Evolutionary conservation across 179 eudicot genomes (phyloP).

Genomic region (Beta lomatogona): DNA sequence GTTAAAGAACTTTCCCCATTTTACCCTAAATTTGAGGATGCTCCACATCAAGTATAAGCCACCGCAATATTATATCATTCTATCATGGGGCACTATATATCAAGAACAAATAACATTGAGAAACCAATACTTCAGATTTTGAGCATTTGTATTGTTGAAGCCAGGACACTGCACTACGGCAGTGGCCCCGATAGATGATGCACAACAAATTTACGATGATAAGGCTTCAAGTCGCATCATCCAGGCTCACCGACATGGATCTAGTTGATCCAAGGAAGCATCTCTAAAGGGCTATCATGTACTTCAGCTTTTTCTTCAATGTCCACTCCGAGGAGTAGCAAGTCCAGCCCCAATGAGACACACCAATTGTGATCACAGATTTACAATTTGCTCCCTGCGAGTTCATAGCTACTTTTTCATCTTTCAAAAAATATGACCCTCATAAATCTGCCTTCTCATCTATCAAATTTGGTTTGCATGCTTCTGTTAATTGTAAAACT

Average conservation of each 20-base stretch:
- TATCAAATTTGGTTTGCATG: not conserved
- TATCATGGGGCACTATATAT: no score
- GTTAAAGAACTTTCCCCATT: no score
- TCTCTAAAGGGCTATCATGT: not conserved
- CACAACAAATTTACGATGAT: not conserved
- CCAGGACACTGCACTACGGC: not conserved
- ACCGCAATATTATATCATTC: no score
- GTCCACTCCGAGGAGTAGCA: not conserved
- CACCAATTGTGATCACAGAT: not conserved
- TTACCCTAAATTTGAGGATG: no score
- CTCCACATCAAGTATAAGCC: no score
- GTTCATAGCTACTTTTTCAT: constrained; percentile 8
- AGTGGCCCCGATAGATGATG: not conserved
- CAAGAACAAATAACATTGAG: no score
- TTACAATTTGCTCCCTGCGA: not conserved
- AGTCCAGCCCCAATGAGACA: not conserved
- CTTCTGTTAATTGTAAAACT: not conserved
- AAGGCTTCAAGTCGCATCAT: not conserved
- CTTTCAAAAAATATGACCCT: not conserved
- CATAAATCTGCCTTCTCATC: not conserved
- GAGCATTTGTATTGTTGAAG: no score
- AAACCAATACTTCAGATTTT: no score
- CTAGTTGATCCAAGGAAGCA: not conserved
- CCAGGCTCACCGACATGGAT: not conserved
- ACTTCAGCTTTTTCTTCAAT: not conserved